phyloP scores from a whole-genome alignment of 148 eudicot species.

The Gaultheria prostrata region DNA sequence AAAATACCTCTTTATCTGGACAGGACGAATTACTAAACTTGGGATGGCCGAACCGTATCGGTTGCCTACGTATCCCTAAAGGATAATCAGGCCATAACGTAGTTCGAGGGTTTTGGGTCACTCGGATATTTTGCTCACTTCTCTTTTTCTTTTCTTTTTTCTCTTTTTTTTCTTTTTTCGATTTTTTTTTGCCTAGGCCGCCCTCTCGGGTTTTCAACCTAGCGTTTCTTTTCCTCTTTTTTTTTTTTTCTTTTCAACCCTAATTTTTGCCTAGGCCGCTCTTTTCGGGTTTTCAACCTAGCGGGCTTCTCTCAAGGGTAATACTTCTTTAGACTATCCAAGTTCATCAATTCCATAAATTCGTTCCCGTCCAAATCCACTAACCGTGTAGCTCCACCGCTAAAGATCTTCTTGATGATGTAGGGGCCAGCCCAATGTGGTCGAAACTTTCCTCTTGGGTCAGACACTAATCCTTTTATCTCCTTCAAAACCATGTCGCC shows the following conservation, averaged over 20 bases:
- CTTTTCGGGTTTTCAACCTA: background rate
- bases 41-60: background rate
- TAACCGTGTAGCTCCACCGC: background rate
- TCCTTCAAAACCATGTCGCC: too few relatives aligned
- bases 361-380: background rate
- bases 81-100: background rate
- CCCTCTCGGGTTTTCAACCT: background rate
- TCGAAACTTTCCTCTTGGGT: background rate
- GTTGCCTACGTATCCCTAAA: background rate
- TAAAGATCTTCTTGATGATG: too few relatives aligned
- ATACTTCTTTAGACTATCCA: background rate
- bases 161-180: too few relatives aligned
- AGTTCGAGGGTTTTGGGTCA: background rate
- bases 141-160: background rate
- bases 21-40: background rate
- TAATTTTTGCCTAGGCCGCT: too few relatives aligned
- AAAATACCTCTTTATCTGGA: too few relatives aligned
- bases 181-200: too few relatives aligned
- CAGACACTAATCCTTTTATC: too few relatives aligned
- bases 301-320: background rate
- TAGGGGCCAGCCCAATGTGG: too few relatives aligned
- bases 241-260: too few relatives aligned
- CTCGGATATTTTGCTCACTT: too few relatives aligned
- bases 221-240: too few relatives aligned
- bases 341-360: too few relatives aligned